A percentile compares a stretch with the other conserved stretches of the same genome.
Evolutionary conservation across 768 basidiomycete species (phyloP).

Genomic region (Lentinula lateritia): DNA sequence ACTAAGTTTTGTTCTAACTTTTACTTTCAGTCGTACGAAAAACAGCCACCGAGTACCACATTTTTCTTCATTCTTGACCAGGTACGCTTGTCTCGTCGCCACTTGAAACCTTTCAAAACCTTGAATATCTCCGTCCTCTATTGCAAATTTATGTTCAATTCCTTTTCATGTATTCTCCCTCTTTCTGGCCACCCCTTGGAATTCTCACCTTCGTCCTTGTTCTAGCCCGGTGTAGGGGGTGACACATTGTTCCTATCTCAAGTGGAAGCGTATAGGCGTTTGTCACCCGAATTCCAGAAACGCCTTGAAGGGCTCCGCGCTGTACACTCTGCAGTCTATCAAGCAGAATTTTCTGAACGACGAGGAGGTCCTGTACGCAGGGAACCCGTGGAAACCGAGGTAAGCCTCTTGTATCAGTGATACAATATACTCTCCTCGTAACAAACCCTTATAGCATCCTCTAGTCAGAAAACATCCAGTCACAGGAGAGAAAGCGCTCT

Average conservation of each 20-base stretch:
- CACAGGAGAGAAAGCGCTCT: slow-evolving; percentile 58
- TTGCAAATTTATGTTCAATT: neutral
- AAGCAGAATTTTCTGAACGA: slow-evolving; percentile 40
- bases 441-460: slow-evolving; percentile 33
- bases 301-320: slow-evolving; percentile 52
- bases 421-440: neutral
- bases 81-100: neutral
- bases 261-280: slow-evolving; percentile 54
- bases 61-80: slow-evolving; percentile 52
- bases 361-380: slow-evolving; percentile 42
- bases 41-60: slow-evolving; percentile 49
- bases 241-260: slow-evolving; percentile 55
- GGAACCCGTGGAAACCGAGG: slow-evolving; percentile 43
- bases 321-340: slow-evolving; percentile 48
- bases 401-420: slow-evolving; percentile 12
- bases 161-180: neutral
- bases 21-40: slow-evolving; percentile 42
- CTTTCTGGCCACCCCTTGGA: neutral
- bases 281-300: slow-evolving; percentile 52
- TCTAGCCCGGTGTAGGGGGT: slow-evolving; percentile 35
- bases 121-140: neutral
- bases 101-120: neutral
- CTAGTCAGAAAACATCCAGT: slow-evolving; percentile 55
- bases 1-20: neutral
- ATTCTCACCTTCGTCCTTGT: neutral